phyloP scores from a whole-genome alignment of 805 yeast species.

The Myxozyma monticola region DNA sequence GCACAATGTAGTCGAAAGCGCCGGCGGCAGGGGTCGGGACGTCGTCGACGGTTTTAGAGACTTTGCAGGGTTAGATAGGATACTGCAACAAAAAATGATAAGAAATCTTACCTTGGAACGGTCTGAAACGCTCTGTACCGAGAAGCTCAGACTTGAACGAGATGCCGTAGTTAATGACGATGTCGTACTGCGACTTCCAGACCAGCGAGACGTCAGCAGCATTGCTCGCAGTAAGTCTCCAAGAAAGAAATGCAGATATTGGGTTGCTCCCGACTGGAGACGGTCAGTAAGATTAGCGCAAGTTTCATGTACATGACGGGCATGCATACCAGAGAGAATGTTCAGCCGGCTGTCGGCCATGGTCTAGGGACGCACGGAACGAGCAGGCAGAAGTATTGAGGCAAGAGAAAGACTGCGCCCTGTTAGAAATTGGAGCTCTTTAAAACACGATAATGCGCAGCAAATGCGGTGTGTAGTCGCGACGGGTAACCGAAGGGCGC shows the following conservation, averaged over 20 bases:
- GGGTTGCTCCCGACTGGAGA: slow-evolving; percentile 31
- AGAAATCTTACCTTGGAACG: slow-evolving; percentile 12
- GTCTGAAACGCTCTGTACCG: slow-evolving; percentile 22
- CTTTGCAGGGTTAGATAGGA: slow-evolving; percentile 3
- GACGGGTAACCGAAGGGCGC: too few species aligned
- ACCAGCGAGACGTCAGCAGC: slow-evolving; percentile 29
- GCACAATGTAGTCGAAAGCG: slow-evolving; percentile 58
- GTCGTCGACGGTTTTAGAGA: slow-evolving; percentile 36
- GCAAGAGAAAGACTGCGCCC: too few species aligned
- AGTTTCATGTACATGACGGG: not conserved
- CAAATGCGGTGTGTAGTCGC: too few species aligned
- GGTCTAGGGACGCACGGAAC: too few species aligned
- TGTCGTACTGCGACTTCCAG: slow-evolving; percentile 30
- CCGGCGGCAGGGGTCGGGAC: slow-evolving; percentile 19
- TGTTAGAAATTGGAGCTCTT: too few species aligned
- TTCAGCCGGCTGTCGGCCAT: slow-evolving; percentile 15
- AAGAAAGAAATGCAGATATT: slow-evolving; percentile 30
- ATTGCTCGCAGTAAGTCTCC: slow-evolving; percentile 29
- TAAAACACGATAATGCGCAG: too few species aligned
- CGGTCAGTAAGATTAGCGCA: not conserved
- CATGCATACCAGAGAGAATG: slow-evolving; percentile 14
- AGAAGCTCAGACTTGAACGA: slow-evolving; percentile 24
- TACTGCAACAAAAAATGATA: not conserved
- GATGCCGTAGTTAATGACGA: slow-evolving; percentile 29
- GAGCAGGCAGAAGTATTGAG: too few species aligned